Conservation (phyloP, 2,329 filamentous ascomycete genomes). For the Chrysosphaeria jannelii region DNA sequence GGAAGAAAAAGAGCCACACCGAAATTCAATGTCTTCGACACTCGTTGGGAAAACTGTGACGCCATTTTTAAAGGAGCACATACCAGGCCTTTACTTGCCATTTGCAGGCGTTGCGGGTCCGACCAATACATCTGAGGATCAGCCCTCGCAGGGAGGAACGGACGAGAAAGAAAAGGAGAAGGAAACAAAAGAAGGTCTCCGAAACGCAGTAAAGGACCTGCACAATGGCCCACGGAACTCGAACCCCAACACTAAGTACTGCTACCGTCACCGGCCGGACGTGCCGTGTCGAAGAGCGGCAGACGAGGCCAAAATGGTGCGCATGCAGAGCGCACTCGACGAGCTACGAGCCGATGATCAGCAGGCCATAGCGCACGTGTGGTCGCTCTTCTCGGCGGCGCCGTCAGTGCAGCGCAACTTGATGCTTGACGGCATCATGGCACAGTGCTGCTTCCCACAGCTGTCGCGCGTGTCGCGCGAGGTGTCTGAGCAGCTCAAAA, state of each 20-base stretch:
- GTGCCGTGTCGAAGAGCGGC: slow-evolving; percentile 78
- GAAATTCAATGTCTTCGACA: slow-evolving; percentile 28
- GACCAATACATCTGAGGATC: too few species aligned
- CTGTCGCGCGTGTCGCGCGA: slow-evolving; percentile 75
- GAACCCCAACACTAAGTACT: slow-evolving; percentile 62
- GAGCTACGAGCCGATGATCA: slow-evolving; percentile 59
- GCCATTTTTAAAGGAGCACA: slow-evolving; percentile 73
- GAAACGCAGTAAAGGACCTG: too few species aligned
- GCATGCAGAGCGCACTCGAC: slow-evolving; percentile 70
- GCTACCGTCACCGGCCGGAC: slow-evolving; percentile 83
- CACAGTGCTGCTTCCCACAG: slow-evolving; percentile 93
- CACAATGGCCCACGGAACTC: too few species aligned
- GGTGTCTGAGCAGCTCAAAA: slow-evolving; percentile 82
- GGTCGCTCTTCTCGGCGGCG: slow-evolving; percentile 90
- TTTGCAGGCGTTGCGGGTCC: too few species aligned
- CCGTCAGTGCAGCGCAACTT: slow-evolving; percentile 80
- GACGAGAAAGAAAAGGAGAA: too few species aligned
- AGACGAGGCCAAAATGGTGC: slow-evolving; percentile 87
- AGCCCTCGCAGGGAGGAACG: too few species aligned
- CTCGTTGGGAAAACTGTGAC: slow-evolving; percentile 51
- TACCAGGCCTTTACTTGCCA: slow-evolving; percentile 66
- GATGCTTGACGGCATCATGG: slow-evolving; percentile 87
- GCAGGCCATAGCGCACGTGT: slow-evolving; percentile 87
- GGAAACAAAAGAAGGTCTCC: slow-evolving; percentile 13
- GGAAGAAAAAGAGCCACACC: slow-evolving; percentile 17